Base-by-base conservation (phyloP, 768 basidiomycete species). In the Candolleomyces eurysporus region DNA sequence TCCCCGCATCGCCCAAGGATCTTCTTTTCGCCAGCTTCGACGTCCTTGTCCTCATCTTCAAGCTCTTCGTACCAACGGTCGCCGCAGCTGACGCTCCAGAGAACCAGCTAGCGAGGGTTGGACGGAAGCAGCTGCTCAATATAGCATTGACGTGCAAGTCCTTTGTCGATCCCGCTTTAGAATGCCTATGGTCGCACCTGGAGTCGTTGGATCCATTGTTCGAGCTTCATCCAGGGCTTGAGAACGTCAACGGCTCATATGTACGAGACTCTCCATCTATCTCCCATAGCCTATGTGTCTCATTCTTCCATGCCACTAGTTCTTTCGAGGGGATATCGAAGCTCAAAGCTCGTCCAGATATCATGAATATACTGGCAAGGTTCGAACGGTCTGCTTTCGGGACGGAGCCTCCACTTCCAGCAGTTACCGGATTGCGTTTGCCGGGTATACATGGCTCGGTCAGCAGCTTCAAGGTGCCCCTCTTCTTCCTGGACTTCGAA, bases 111-210 rank as follows among this genome's bases (percentile, higher is more conserved):
- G 14, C 32, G 36, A 32, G 6, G 6, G 52, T 22, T 7, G 30
- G 40, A 11, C 4, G 54, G 17, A 40, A 22, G 36, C 17, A 56
- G 11, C 17, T 48, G 2, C 53, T 46, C 48, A 59, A 43, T 5
- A 22, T 54, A 7, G 58, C 62, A 2, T 52, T 63, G 14, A 39
- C 53, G 11, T 63, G 62, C 57, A 59, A 59, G 32, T 50, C 62
- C 14, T 63, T 63, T 40, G 52, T 53, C 22, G 55, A 58, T 4
- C 63, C 60, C 11, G 63, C 59, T 5, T 54, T 61, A 54, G 54
- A 58, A 36, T 22, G 57, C 16, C 43, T 64, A 5, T 64, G 63
- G 63, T 9, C 45, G 4, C 30, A 46, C 14, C 31, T 64, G 48
- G 46, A 61, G 30, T 50, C 53, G 13, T 26, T 61, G 14, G 16